These are phyloP conservation scores for Didymella arachidicola DNA, from an alignment of 2,329 filamentous ascomycete genomes.

Conservation along the genomic window DNA sequence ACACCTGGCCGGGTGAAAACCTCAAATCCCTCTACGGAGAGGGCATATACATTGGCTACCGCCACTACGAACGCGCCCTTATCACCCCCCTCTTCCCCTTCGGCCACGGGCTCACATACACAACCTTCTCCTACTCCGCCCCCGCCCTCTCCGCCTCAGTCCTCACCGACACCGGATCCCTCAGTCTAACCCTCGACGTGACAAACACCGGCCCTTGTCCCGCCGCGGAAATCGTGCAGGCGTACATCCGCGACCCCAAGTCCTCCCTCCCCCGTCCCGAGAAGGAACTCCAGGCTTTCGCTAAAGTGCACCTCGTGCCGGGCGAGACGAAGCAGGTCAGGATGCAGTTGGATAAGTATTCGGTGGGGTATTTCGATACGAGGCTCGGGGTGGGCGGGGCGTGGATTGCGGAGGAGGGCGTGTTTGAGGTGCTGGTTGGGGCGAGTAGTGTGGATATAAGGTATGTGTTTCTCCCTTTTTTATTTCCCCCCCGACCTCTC, in stretches of 20 bases:
- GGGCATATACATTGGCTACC: slow-evolving; percentile 75
- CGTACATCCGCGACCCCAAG: slow-evolving; percentile 71
- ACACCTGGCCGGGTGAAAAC: slow-evolving; percentile 78
- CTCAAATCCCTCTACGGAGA: slow-evolving; percentile 74
- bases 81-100: slow-evolving; percentile 75
- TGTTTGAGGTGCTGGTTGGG: slow-evolving; percentile 67
- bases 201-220: slow-evolving; percentile 64
- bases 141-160: slow-evolving; percentile 61
- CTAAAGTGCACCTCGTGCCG: slow-evolving; percentile 52
- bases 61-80: slow-evolving; percentile 71
- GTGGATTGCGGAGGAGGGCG: slow-evolving; percentile 73
- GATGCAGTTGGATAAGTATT: slow-evolving; percentile 55
- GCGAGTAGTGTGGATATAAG: slow-evolving; percentile 69
- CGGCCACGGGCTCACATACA: slow-evolving; percentile 80
- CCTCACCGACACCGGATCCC: slow-evolving; percentile 55
- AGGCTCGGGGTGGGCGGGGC: slow-evolving; percentile 54
- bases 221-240: slow-evolving; percentile 71
- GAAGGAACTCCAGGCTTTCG: slow-evolving; percentile 75
- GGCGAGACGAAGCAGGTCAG: slow-evolving; percentile 47
- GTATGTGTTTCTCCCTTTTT: too few species aligned
- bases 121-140: slow-evolving; percentile 70
- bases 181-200: slow-evolving; percentile 60
- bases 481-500: slow-evolving; percentile 3
- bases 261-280: slow-evolving; percentile 70
- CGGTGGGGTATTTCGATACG: slow-evolving; percentile 69